phyloP scores from a whole-genome alignment of 1,284 basidiomycete genomes.

The Rhodotorula sp. region DNA sequence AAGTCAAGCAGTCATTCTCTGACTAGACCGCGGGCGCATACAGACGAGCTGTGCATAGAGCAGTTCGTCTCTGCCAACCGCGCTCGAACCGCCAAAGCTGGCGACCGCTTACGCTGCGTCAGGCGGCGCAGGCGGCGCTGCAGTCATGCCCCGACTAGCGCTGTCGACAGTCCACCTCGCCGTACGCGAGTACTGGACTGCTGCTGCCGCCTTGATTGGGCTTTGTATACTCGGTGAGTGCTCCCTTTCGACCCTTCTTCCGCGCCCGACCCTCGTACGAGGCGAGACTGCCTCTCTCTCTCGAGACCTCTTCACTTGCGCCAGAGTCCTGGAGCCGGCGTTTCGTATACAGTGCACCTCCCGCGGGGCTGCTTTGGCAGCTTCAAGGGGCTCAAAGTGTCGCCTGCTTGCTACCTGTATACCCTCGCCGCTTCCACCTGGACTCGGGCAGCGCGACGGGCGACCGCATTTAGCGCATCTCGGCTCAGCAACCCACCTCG shows the following conservation, averaged over 20 bases:
- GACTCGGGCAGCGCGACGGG: background rate
- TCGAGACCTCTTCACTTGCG: too few species aligned
- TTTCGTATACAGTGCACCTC: background rate
- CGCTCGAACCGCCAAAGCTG: background rate
- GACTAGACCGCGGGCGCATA: background rate
- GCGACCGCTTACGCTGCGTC: background rate
- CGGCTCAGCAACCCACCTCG: background rate
- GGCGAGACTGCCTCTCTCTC: too few species aligned
- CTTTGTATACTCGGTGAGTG: constrained; percentile 24
- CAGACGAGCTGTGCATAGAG: background rate
- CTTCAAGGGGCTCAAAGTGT: background rate
- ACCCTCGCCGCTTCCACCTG: too few species aligned
- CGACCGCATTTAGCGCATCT: too few species aligned
- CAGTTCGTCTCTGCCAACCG: background rate
- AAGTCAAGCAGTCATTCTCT: background rate
- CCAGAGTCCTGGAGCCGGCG: too few species aligned
- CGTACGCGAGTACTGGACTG: constrained; percentile 27
- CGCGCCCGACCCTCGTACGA: background rate
- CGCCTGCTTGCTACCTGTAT: background rate
- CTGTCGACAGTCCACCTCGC: background rate
- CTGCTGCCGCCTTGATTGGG: constrained; percentile 8
- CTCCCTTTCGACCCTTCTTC: too few species aligned
- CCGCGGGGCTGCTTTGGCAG: background rate
- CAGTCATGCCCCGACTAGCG: constrained; percentile 8
- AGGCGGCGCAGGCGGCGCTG: background rate